phyloP scores from a whole-genome alignment of 768 basidiomycete species.

The Sistotremastrum suecicum region DNA sequence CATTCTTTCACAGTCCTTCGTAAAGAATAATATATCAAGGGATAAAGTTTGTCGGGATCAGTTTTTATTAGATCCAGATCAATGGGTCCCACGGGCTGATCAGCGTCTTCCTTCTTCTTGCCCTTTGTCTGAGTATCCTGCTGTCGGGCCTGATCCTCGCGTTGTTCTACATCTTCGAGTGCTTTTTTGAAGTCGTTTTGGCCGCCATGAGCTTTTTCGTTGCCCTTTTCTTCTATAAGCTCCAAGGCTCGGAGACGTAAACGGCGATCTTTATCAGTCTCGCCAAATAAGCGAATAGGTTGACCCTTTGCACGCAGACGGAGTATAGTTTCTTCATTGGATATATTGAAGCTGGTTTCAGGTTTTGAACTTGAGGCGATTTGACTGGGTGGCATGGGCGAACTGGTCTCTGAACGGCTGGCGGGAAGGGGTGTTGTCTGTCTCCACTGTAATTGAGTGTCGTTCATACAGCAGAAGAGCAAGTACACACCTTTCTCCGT shows the following conservation, averaged over 20 bases:
- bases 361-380: constrained; percentile 15
- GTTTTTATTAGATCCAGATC: constrained; percentile 75
- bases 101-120: constrained; percentile 46
- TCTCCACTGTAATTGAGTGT: no score
- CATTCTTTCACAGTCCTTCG: constrained; percentile 91
- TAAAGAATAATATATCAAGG: constrained; percentile 90
- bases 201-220: constrained; percentile 55
- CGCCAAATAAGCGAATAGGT: constrained; percentile 89
- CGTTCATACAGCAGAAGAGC: no score
- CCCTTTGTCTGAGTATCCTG: constrained; percentile 36
- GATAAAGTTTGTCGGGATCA: constrained; percentile 91
- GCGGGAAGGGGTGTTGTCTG: no score
- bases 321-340: constrained; percentile 83
- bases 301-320: constrained; percentile 85
- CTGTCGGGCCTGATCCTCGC: constrained; percentile 27
- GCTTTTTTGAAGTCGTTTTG: constrained; percentile 94
- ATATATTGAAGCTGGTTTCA: constrained; percentile 58
- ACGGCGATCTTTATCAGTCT: constrained; percentile 87
- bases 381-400: no score
- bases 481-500: constrained; percentile 25
- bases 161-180: constrained; percentile 75
- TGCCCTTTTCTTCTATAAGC: constrained; percentile 83
- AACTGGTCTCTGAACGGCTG: no score
- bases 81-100: constrained; percentile 33
- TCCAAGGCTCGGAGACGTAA: constrained; percentile 85